Base-by-base conservation (phyloP, 2,329 filamentous ascomycete species). In the Talaromyces sp. region DNA sequence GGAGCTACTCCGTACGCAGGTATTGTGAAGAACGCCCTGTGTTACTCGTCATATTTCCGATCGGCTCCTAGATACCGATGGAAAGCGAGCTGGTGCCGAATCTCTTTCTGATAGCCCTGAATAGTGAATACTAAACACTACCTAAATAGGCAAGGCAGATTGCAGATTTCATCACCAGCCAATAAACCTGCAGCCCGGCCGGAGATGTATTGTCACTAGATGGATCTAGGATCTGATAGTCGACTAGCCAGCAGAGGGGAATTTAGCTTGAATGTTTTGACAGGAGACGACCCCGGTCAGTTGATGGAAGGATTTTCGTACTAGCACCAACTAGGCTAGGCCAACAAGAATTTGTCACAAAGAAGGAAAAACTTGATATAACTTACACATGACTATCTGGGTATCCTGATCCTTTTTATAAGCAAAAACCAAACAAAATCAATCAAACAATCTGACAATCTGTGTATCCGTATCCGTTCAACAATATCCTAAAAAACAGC, bases 161-260 rank as follows among this genome's bases (percentile, higher is more conserved):
- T n/a, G 17, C 22, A 10, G 17, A 11, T 36, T 39, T n/a, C 8
- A 22, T 13, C 8, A 25, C 22, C 3, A 37, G 22, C 48, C 35
- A 51, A 37, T 51, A 25, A 51, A 15, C 17, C 21, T 39, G 19
- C 48, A 28, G 7, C 22, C 19, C 9, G 13, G 6, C 6, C 33
- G 48, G 33, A n/a, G n/a, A 25, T n/a, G 39, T 39, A 22, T 15
- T 25, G 5, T 39, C 33, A 39, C 31, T 39, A 25, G 31, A 51
- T 51, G 48, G 48, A 51, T 22, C 48, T 52, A 52, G 33, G 48
- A 52, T 52, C 48, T 52, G 33, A 39, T 13, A 17, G 3, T 37
- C 9, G n/a, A 48, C n/a, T n/a, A 48, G n/a, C 25, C 6, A 51
- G 17, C 31, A 11, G 35, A 31, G 19, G 35, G 33, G 13, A 9